Evolutionary conservation across 345 rosid genomes (phyloP).

Genomic region (Eucalyptus guilfoylei): DNA sequence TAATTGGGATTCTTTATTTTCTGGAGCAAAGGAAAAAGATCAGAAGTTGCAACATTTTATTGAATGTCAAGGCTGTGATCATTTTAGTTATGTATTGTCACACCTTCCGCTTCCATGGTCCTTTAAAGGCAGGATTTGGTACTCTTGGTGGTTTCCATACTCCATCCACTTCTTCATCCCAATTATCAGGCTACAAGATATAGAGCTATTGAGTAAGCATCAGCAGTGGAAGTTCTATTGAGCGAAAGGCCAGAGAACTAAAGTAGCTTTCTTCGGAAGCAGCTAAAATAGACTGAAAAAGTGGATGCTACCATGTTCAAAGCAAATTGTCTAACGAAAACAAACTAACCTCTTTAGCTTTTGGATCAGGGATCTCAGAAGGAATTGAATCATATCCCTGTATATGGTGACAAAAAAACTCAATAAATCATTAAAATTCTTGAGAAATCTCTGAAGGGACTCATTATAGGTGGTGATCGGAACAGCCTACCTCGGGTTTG

Average conservation of each 20-base stretch:
- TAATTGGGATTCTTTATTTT: constrained; percentile 89
- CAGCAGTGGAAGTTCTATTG: not conserved
- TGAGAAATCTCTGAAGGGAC: not conserved
- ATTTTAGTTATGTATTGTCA: not conserved
- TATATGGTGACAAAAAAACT: not conserved
- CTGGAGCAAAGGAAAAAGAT: constrained; percentile 13
- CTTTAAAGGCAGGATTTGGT: constrained; percentile 64
- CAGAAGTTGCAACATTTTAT: not conserved
- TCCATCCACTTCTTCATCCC: constrained; percentile 73
- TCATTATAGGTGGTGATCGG: not conserved
- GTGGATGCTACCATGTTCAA: not conserved
- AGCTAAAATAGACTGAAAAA: not conserved
- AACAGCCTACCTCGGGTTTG: constrained; percentile 62
- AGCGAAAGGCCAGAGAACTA: not conserved
- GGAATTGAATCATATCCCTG: constrained; percentile 64
- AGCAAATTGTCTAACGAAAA: not conserved
- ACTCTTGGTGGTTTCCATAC: constrained; percentile 61
- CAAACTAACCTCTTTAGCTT: constrained; percentile 41
- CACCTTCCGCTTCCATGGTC: constrained; percentile 78
- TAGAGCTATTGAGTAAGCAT: not conserved
- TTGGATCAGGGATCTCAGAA: constrained; percentile 47
- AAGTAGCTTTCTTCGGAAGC: not conserved
- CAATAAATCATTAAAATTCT: not conserved
- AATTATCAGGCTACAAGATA: constrained; percentile 46
- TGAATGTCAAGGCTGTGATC: not conserved